These are phyloP conservation scores for Hymenoscyphus salicellus DNA, from an alignment of 2,329 filamentous ascomycete genomes.

Conservation along the genomic window DNA sequence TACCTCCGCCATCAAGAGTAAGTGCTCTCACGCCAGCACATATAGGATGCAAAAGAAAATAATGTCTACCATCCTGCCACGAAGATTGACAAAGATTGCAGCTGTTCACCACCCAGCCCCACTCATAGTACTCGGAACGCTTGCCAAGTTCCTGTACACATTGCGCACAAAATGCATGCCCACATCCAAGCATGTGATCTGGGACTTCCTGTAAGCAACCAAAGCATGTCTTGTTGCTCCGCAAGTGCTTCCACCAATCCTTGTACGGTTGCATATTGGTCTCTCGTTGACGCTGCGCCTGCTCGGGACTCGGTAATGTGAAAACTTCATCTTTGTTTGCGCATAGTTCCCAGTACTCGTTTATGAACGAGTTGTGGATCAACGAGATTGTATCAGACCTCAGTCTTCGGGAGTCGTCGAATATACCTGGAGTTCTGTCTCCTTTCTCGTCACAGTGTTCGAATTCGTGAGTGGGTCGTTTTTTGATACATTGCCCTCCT, in stretches of 20 bases:
- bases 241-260: neutral
- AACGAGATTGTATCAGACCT: neutral
- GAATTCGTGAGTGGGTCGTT: constrained; percentile 9
- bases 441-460: constrained; percentile 13
- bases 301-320: constrained; percentile 2
- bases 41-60: neutral
- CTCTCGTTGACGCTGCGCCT: constrained; percentile 4
- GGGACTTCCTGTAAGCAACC: constrained; percentile 6
- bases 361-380: constrained; percentile 2
- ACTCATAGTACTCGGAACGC: constrained; percentile 3
- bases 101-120: neutral
- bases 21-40: constrained; percentile 6
- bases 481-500: constrained; percentile 7
- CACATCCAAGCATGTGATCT: constrained; percentile 5
- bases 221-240: constrained; percentile 8
- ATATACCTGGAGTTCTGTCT: constrained; percentile 8
- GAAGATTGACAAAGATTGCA: constrained; percentile 5
- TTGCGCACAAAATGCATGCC: constrained; percentile 1
- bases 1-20: constrained; percentile 10
- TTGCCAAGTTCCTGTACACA: constrained; percentile 5
- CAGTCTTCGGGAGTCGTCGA: constrained; percentile 7
- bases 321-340: neutral
- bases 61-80: neutral
- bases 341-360: constrained; percentile 9
- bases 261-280: constrained; percentile 9